Evolutionary conservation across 345 rosid species (phyloP).

Genomic region (Melastoma malabathricum): DNA sequence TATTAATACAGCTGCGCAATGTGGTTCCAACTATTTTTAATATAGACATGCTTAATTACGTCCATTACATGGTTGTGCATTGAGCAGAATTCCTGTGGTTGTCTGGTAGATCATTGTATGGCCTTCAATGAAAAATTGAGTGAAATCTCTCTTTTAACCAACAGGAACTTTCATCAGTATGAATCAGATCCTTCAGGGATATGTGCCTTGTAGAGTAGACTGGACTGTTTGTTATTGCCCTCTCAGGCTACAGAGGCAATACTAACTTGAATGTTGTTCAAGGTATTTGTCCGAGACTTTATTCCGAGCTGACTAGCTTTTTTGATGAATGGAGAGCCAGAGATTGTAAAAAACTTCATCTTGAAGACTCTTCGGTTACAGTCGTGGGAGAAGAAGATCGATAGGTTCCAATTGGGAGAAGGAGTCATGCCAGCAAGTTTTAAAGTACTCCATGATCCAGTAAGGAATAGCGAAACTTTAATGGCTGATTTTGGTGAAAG

Average conservation of each 20-base stretch:
- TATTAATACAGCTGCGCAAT: not conserved
- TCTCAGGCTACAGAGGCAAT: not conserved
- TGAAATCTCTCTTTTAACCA: too few relatives aligned
- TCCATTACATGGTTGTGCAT: too few relatives aligned
- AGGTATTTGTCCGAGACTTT: slow-evolving; percentile 97
- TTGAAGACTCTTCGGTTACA: slow-evolving; percentile 89
- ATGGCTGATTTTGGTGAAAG: slow-evolving; percentile 96
- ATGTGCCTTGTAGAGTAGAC: not conserved
- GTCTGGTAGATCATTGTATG: too few relatives aligned
- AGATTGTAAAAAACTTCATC: slow-evolving; percentile 72
- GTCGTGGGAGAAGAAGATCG: slow-evolving; percentile 97
- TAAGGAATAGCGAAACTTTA: slow-evolving; percentile 60
- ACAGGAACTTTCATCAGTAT: too few relatives aligned
- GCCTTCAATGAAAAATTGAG: too few relatives aligned
- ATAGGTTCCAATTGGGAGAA: slow-evolving; percentile 90
- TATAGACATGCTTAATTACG: too few relatives aligned
- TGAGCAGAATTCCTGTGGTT: too few relatives aligned
- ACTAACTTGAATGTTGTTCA: slow-evolving; percentile 5
- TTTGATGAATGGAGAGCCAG: slow-evolving; percentile 78
- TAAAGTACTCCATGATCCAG: slow-evolving; percentile 87
- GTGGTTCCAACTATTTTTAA: too few relatives aligned
- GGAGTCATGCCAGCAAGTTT: slow-evolving; percentile 99
- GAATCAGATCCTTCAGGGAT: too few relatives aligned
- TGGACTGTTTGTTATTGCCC: not conserved
- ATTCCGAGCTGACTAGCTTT: slow-evolving; percentile 86